Evolutionary conservation across 2,329 filamentous ascomycete genomes (phyloP).

Genomic region (Davidsoniella australis): DNA sequence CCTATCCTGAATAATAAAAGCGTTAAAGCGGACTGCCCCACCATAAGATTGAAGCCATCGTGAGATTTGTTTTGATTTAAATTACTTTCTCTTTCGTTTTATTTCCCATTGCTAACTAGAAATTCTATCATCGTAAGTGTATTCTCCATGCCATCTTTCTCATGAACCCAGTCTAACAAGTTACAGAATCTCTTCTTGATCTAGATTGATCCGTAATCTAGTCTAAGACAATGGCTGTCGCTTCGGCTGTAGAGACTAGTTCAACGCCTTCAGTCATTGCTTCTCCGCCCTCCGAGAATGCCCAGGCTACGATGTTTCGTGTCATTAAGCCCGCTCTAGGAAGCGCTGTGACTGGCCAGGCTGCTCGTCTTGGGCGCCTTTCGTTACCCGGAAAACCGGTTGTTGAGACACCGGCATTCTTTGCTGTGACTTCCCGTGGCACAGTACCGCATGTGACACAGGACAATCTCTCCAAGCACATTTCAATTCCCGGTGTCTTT

Average conservation of each 20-base stretch:
- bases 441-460: slow-evolving; percentile 76
- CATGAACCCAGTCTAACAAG: too few relatives aligned
- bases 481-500: slow-evolving; percentile 53
- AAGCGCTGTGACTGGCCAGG: slow-evolving; percentile 20
- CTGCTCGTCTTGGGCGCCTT: slow-evolving; percentile 52
- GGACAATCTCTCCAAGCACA: slow-evolving; percentile 55
- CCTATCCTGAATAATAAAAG: too few relatives aligned
- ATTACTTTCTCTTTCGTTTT: too few relatives aligned
- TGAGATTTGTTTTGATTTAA: background rate
- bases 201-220: too few relatives aligned
- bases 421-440: slow-evolving; percentile 68
- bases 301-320: slow-evolving; percentile 22
- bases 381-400: slow-evolving; percentile 40
- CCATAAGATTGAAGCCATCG: background rate
- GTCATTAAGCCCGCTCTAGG: slow-evolving; percentile 26
- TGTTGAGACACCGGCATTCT: slow-evolving; percentile 70
- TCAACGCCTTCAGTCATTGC: background rate
- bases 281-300: background rate
- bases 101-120: too few relatives aligned
- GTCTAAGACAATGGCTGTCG: background rate
- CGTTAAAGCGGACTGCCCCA: too few relatives aligned
- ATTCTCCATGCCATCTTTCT: too few relatives aligned
- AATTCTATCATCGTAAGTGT: too few relatives aligned
- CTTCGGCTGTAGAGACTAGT: background rate
- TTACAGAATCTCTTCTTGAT: too few relatives aligned